Conservation (phyloP, 345 rosid species). For the Cochlearia excelsa region DNA sequence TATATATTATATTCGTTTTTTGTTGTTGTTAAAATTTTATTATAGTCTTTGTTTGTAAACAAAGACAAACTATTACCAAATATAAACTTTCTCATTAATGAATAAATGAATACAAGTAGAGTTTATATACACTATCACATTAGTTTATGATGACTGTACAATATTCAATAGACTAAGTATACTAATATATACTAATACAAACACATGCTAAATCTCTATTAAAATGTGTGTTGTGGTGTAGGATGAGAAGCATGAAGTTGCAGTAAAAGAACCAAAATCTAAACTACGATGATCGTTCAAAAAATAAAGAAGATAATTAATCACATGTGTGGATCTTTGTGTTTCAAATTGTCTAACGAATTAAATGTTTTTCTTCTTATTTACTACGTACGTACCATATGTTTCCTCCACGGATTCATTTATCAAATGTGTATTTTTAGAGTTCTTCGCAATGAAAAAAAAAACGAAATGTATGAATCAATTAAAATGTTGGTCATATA, state of each 20-base stretch:
- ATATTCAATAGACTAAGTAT: too few species aligned
- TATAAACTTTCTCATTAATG: too few species aligned
- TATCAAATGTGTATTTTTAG: slow-evolving; percentile 19
- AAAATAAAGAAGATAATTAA: slow-evolving; percentile 27
- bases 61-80: too few species aligned
- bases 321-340: slow-evolving; percentile 1
- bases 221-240: slow-evolving; percentile 10
- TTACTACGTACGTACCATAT: neutral
- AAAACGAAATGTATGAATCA: slow-evolving; percentile 8
- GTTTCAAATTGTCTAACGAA: neutral
- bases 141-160: too few species aligned
- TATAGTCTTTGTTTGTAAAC: too few species aligned
- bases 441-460: slow-evolving; percentile 23
- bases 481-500: slow-evolving; percentile 12
- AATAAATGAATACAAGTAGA: too few species aligned
- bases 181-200: too few species aligned
- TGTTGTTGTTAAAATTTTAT: too few species aligned
- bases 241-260: slow-evolving; percentile 56
- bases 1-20: too few species aligned
- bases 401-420: neutral
- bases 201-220: too few species aligned
- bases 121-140: too few species aligned
- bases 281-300: slow-evolving; percentile 17
- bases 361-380: slow-evolving; percentile 9
- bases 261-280: slow-evolving; percentile 25